These are phyloP conservation scores for Suillus subluteus DNA, from an alignment of 768 basidiomycete species.

Conservation along the genomic window DNA sequence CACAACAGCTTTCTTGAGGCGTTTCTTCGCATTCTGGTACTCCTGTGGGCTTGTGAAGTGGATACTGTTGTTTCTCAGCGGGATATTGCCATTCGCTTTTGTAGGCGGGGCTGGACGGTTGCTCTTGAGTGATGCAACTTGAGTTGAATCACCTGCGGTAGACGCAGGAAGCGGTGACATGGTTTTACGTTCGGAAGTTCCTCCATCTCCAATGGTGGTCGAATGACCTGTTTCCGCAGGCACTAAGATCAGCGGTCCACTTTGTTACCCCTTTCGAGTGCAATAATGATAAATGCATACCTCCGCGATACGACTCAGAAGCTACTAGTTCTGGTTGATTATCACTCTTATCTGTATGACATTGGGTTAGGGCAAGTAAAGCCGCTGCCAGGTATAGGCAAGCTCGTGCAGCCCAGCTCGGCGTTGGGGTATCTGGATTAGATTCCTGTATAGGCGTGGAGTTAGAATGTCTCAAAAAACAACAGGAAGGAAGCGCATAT, in stretches of 20 bases:
- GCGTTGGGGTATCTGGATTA: not conserved
- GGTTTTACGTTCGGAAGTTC: not conserved
- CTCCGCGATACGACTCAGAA: slow-evolving; percentile 19
- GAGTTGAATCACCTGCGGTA: not conserved
- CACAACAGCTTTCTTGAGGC: slow-evolving; percentile 78
- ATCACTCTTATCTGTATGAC: not conserved
- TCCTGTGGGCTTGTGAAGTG: slow-evolving; percentile 61
- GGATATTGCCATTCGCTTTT: slow-evolving; percentile 4
- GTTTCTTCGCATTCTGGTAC: slow-evolving; percentile 84
- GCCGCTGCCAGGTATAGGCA: slow-evolving; percentile 11
- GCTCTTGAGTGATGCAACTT: slow-evolving; percentile 1
- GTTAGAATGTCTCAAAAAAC: not conserved
- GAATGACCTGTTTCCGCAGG: not conserved
- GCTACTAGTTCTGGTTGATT: slow-evolving; percentile 9
- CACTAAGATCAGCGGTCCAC: slow-evolving; percentile 8
- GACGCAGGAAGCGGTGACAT: not conserved
- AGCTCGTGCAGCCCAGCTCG: slow-evolving; percentile 19
- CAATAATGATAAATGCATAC: slow-evolving; percentile 7
- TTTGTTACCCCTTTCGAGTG: not conserved
- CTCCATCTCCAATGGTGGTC: not conserved
- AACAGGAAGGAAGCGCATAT: slow-evolving; percentile 4
- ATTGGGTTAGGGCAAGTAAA: slow-evolving; percentile 13
- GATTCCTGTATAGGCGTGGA: slow-evolving; percentile 6
- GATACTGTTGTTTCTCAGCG: not conserved
- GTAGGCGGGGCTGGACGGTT: not conserved